phyloP scores from a whole-genome alignment of 805 yeast species.

The Lipomyces mesembrius region DNA sequence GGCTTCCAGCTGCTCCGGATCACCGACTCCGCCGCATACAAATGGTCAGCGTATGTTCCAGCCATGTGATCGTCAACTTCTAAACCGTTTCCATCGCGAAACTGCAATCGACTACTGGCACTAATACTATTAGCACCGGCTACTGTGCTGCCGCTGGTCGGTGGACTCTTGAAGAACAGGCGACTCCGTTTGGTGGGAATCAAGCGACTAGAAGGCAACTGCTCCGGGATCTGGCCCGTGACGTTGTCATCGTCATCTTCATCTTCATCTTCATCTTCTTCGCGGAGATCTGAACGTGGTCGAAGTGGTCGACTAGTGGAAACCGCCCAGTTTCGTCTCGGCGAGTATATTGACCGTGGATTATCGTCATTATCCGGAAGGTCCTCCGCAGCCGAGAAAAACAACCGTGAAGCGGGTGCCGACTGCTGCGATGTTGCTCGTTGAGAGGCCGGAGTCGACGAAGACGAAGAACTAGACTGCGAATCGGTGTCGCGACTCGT shows the following conservation, averaged over 20 bases:
- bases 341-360: conserved; percentile 25
- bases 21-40: conserved; percentile 35
- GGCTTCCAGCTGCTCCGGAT: conserved; percentile 34
- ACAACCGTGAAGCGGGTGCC: conserved; percentile 27
- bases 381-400: conserved; percentile 29
- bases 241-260: conserved; percentile 29
- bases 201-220: conserved; percentile 5
- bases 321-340: conserved; percentile 25
- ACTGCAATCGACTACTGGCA: conserved; percentile 18
- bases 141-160: conserved; percentile 12
- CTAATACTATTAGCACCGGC: conserved; percentile 18
- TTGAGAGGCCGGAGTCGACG: conserved; percentile 7
- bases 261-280: conserved; percentile 26
- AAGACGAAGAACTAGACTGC: background rate
- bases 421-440: conserved; percentile 11
- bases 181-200: conserved; percentile 18
- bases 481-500: conserved; percentile 7
- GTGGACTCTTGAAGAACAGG: conserved; percentile 14
- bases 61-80: conserved; percentile 26
- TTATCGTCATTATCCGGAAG: conserved; percentile 27
- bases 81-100: conserved; percentile 10
- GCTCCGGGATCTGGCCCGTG: conserved; percentile 18
- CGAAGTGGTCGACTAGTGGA: conserved; percentile 1
- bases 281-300: conserved; percentile 14
- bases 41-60: conserved; percentile 33